Evolutionary conservation across 1,284 basidiomycete genomes (phyloP).

Genomic region (Boletellus sp.): DNA sequence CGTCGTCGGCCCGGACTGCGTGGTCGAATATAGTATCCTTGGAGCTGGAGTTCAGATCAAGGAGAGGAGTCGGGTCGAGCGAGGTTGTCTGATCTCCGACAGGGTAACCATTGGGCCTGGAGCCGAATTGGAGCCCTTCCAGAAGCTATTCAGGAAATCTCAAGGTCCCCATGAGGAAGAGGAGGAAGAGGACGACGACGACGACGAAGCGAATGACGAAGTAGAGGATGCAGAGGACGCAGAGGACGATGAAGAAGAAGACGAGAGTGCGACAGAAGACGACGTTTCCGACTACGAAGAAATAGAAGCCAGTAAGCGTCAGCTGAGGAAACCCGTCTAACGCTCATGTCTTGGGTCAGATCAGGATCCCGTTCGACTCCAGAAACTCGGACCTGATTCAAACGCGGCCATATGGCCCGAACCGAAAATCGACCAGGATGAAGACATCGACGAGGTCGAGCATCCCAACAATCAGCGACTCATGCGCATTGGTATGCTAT

Average conservation of each 20-base stretch:
- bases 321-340: neutral
- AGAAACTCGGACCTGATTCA: slow-evolving; percentile 53
- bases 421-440: slow-evolving; percentile 51
- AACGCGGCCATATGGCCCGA: slow-evolving; percentile 74
- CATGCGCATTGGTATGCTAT: slow-evolving; percentile 60
- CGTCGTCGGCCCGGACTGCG: slow-evolving; percentile 71
- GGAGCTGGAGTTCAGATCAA: slow-evolving; percentile 74
- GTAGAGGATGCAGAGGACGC: slow-evolving; percentile 32
- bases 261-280: slow-evolving; percentile 37
- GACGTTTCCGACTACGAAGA: slow-evolving; percentile 63
- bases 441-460: slow-evolving; percentile 57
- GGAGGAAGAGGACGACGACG: slow-evolving; percentile 31
- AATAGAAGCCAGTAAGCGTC: slow-evolving; percentile 54
- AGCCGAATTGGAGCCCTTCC: slow-evolving; percentile 67
- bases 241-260: slow-evolving; percentile 33
- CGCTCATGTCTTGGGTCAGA: slow-evolving; percentile 34
- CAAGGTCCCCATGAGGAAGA: slow-evolving; percentile 34
- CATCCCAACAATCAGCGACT: slow-evolving; percentile 61
- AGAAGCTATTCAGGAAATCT: slow-evolving; percentile 59
- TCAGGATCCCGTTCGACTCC: slow-evolving; percentile 38
- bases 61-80: slow-evolving; percentile 57
- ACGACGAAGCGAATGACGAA: slow-evolving; percentile 34
- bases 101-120: slow-evolving; percentile 75
- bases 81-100: slow-evolving; percentile 78
- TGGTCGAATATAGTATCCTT: slow-evolving; percentile 75